Conservation (phyloP, 306 rosid species). For the Betula pendula region DNA sequence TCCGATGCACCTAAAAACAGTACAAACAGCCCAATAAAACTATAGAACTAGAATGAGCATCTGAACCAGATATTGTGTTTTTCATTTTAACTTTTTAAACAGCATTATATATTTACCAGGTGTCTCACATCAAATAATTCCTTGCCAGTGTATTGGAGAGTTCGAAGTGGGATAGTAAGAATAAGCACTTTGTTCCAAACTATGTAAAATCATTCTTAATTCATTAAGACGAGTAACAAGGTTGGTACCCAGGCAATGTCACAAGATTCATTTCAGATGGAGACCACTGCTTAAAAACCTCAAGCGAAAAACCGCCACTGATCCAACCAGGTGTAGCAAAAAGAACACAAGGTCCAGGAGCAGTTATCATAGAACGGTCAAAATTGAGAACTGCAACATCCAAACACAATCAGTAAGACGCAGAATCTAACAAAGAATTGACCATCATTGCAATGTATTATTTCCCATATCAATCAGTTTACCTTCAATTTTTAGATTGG, state of each 20-base stretch:
- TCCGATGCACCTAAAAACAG: neutral
- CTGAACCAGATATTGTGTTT: neutral
- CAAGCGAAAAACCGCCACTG: conserved; percentile 88
- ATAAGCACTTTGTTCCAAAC: neutral
- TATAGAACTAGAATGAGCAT: neutral
- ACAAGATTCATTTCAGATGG: conserved; percentile 78
- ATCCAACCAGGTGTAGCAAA: conserved; percentile 99
- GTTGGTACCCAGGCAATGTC: conserved; percentile 73
- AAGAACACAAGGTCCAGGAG: conserved; percentile 96
- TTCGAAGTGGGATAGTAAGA: neutral
- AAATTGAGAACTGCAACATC: conserved; percentile 69
- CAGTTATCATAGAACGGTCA: conserved; percentile 75
- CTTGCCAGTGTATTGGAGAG: neutral
- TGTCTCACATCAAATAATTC: neutral
- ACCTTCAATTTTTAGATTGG: neutral
- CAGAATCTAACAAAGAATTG: conserved; percentile 17
- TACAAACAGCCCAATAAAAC: neutral
- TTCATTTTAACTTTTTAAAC: neutral
- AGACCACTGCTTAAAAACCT: conserved; percentile 95
- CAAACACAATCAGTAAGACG: conserved; percentile 33
- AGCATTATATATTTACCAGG: neutral
- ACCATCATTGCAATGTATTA: conserved; percentile 16
- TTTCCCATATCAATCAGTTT: conserved; percentile 1
- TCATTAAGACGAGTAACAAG: conserved; percentile 2
- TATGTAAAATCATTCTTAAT: neutral